Percentiles rank a stretch among this genome's conserved stretches.
These are phyloP conservation scores for Theileria equi DNA, from an alignment of 169 alveolate genomes.

Conservation along the genomic window DNA sequence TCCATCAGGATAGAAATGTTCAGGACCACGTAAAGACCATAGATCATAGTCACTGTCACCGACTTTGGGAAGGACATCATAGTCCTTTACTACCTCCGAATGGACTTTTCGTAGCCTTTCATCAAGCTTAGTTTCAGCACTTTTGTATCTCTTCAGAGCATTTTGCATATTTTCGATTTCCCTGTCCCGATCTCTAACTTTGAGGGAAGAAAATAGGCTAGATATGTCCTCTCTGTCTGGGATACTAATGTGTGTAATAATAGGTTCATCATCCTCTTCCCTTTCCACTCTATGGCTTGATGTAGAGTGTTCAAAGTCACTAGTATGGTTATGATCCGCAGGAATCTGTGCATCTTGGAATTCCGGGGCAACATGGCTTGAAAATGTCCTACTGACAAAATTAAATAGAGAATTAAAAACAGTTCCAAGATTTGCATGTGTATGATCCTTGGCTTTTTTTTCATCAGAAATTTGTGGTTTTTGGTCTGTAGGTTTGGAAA, in stretches of 20 bases:
- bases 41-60: conserved; percentile 37
- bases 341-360: too few relatives aligned
- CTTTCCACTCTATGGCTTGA: too few relatives aligned
- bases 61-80: conserved; percentile 30
- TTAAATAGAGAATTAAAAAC: too few relatives aligned
- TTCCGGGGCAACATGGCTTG: too few relatives aligned
- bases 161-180: conserved; percentile 12
- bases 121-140: background rate
- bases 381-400: too few relatives aligned
- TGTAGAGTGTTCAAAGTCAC: too few relatives aligned
- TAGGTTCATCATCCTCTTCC: background rate
- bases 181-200: background rate
- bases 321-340: too few relatives aligned
- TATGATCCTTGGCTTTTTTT: too few relatives aligned
- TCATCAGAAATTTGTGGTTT: too few relatives aligned
- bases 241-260: background rate
- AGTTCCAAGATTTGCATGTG: too few relatives aligned
- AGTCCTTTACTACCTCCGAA: background rate
- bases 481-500: too few relatives aligned
- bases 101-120: conserved; percentile 3
- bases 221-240: background rate
- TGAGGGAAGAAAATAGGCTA: background rate
- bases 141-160: background rate
- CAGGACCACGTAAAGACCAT: conserved; percentile 29
- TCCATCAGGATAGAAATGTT: background rate